phyloP scores from a whole-genome alignment of 1,284 basidiomycete genomes.

The Flammula alnicola region DNA sequence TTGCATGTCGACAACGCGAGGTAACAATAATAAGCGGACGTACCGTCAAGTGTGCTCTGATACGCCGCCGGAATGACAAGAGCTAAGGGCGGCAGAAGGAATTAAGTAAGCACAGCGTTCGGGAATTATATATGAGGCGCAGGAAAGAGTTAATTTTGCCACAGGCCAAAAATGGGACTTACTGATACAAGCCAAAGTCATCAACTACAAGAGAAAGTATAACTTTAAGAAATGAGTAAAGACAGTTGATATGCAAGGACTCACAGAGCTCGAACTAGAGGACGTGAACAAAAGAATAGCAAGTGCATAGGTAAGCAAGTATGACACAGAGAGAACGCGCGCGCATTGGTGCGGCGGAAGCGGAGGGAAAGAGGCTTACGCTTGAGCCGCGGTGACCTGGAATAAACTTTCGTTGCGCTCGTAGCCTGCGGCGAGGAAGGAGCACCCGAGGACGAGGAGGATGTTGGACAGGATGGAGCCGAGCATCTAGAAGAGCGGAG shows the following conservation, averaged over 20 bases:
- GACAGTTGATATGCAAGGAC: conserved; percentile 23
- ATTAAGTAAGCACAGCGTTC: conserved; percentile 12
- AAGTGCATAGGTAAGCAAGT: conserved; percentile 10
- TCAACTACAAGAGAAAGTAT: conserved; percentile 52
- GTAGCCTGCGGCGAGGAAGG: conserved; percentile 83
- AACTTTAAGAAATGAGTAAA: conserved; percentile 1
- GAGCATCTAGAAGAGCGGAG: conserved; percentile 74
- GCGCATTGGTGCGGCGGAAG: too few species aligned
- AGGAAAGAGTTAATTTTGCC: conserved; percentile 1
- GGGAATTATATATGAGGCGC: too few species aligned
- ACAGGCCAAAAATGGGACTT: conserved; percentile 32
- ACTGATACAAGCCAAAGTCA: conserved; percentile 91
- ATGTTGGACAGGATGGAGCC: conserved; percentile 90
- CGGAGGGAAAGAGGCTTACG: conserved; percentile 49
- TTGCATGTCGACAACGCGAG: too few species aligned
- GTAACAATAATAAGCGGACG: too few species aligned
- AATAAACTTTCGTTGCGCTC: conserved; percentile 74
- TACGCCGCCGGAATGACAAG: conserved; percentile 94
- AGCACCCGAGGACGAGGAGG: conserved; percentile 86
- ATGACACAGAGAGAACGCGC: too few species aligned
- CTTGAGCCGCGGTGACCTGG: conserved; percentile 84
- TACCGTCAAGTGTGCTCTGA: conserved; percentile 48
- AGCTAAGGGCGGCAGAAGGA: conserved; percentile 44
- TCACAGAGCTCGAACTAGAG: conserved; percentile 64
- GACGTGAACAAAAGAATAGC: background rate